Evolutionary conservation across 1,284 basidiomycete genomes (phyloP).

Genomic region (Coriolopsis trogii): DNA sequence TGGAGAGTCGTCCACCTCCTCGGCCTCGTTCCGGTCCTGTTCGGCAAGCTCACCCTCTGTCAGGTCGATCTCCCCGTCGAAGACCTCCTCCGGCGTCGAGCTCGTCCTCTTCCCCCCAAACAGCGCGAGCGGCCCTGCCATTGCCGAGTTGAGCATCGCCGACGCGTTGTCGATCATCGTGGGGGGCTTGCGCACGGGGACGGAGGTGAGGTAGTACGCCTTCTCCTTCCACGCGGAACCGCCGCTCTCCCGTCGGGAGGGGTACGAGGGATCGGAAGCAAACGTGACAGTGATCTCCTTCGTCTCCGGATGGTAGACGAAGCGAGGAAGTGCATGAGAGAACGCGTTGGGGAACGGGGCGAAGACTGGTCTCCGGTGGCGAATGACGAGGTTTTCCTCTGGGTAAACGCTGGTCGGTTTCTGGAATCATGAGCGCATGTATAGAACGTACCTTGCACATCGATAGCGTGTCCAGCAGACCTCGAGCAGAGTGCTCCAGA

Average conservation of each 20-base stretch:
- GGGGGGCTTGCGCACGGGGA: slow-evolving; percentile 67
- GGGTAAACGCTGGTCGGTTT: background rate
- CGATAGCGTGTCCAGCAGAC: slow-evolving; percentile 78
- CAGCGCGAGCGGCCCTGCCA: slow-evolving; percentile 53
- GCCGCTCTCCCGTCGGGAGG: slow-evolving; percentile 35
- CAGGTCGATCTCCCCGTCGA: slow-evolving; percentile 67
- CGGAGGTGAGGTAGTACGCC: slow-evolving; percentile 61
- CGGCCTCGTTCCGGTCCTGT: slow-evolving; percentile 74
- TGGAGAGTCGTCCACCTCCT: slow-evolving; percentile 72
- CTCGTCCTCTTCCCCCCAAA: slow-evolving; percentile 45
- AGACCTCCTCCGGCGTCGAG: slow-evolving; percentile 64
- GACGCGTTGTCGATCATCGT: slow-evolving; percentile 72
- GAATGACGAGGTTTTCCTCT: slow-evolving; percentile 67
- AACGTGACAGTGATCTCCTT: slow-evolving; percentile 65
- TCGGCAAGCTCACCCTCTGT: slow-evolving; percentile 76
- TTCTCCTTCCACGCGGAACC: slow-evolving; percentile 54
- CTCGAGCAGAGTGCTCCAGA: slow-evolving; percentile 75
- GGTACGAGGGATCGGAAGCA: slow-evolving; percentile 60
- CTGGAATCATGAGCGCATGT: slow-evolving; percentile 6
- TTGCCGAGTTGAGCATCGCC: slow-evolving; percentile 57
- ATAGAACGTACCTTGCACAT: slow-evolving; percentile 61
- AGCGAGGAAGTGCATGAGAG: slow-evolving; percentile 75
- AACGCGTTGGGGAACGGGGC: slow-evolving; percentile 74
- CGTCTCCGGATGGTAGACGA: slow-evolving; percentile 56
- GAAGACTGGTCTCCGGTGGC: slow-evolving; percentile 73